Evolutionary conservation across 2,329 filamentous ascomycete genomes (phyloP).

Genomic region (Ophiocordyceps camponoti-floridani): DNA sequence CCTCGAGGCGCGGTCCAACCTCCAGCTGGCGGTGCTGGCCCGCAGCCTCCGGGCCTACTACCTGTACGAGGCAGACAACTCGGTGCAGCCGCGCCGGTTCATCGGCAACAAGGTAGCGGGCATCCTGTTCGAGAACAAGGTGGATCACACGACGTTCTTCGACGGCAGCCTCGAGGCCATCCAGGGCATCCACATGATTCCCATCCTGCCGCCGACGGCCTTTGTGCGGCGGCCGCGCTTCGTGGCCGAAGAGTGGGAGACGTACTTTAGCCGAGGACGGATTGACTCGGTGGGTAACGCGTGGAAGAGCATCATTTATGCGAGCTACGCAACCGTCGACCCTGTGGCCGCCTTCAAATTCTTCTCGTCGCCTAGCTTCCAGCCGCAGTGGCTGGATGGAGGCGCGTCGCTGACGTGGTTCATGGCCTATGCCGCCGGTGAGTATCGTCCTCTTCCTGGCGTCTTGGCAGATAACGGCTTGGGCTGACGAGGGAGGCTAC

Average conservation of each 20-base stretch:
- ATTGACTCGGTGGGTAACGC: conserved; percentile 50
- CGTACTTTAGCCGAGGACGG: conserved; percentile 53
- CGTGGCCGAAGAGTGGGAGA: conserved; percentile 66
- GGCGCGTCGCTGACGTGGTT: conserved; percentile 79
- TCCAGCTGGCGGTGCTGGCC: conserved; percentile 67
- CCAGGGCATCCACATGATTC: conserved; percentile 69
- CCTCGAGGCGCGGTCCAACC: conserved; percentile 65
- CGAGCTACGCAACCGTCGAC: conserved; percentile 65
- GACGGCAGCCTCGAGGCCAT: conserved; percentile 55
- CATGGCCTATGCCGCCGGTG: conserved; percentile 58
- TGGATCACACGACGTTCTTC: conserved; percentile 86
- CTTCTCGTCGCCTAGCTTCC: conserved; percentile 50
- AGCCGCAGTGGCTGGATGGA: conserved; percentile 56
- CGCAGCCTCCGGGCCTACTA: conserved; percentile 67
- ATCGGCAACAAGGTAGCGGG: conserved; percentile 58
- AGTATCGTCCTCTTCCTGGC: conserved; percentile 15
- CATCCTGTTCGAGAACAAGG: conserved; percentile 84
- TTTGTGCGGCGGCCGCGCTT: conserved; percentile 51
- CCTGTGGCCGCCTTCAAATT: conserved; percentile 53
- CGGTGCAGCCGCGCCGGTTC: conserved; percentile 54
- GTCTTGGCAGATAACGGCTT: neutral
- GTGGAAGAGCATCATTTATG: conserved; percentile 75
- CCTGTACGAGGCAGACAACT: conserved; percentile 55
- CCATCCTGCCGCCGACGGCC: conserved; percentile 48
- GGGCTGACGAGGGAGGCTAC: neutral